Evolutionary conservation across 352 stramenopile genomes (phyloP).

Genomic region (Plasmopara muralis): DNA sequence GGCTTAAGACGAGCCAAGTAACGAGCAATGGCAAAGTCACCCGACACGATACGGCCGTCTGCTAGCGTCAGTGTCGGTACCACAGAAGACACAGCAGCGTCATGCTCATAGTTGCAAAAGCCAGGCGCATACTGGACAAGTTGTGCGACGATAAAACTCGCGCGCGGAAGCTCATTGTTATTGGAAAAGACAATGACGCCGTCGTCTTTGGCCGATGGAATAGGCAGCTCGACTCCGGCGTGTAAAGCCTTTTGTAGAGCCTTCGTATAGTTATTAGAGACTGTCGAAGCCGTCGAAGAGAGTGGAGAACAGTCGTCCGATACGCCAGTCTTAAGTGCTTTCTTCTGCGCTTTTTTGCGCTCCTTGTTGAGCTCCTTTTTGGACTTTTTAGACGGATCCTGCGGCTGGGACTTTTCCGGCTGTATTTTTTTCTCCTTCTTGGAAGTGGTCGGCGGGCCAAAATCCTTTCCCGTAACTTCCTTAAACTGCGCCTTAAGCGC

Average conservation of each 20-base stretch:
- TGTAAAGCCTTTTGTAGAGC: conserved; percentile 24
- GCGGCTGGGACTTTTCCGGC: conserved; percentile 12
- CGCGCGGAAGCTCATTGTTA: conserved; percentile 45
- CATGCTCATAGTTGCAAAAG: conserved; percentile 41
- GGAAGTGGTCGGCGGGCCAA: conserved; percentile 49
- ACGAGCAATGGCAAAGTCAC: conserved; percentile 73
- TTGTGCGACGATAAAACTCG: conserved; percentile 57
- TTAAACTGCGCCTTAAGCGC: conserved; percentile 78
- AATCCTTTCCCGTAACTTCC: conserved; percentile 63
- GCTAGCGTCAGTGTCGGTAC: conserved; percentile 57
- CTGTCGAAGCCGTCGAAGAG: background rate
- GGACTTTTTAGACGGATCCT: conserved; percentile 61
- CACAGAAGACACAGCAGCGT: conserved; percentile 39
- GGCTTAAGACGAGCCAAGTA: conserved; percentile 46
- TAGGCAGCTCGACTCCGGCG: conserved; percentile 37
- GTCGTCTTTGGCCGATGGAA: conserved; percentile 38
- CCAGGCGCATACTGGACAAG: conserved; percentile 43
- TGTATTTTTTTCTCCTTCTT: conserved; percentile 60
- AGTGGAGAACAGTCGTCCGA: background rate
- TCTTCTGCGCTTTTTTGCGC: conserved; percentile 80
- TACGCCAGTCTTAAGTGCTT: conserved; percentile 52
- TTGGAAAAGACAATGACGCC: conserved; percentile 60
- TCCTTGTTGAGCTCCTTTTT: conserved; percentile 89
- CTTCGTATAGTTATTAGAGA: conserved; percentile 13
- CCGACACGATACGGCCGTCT: conserved; percentile 55